These are phyloP conservation scores for Metschnikowia peoriensis DNA, from an alignment of 805 yeast species.

Conservation along the genomic window DNA sequence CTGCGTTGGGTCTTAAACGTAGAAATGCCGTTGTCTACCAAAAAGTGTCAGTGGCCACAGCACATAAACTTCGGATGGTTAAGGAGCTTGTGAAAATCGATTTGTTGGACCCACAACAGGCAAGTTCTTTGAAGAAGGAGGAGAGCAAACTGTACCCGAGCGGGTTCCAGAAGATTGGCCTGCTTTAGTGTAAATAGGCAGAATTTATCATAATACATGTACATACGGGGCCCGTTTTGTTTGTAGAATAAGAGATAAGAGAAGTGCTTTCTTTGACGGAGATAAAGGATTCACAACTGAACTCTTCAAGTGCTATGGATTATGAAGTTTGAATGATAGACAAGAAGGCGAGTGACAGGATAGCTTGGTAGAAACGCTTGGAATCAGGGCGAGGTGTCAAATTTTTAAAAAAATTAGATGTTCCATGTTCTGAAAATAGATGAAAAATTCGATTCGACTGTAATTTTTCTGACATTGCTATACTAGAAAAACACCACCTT, in stretches of 20 bases:
- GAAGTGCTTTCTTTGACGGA: too few relatives aligned
- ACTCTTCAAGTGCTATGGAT: too few relatives aligned
- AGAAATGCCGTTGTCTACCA: constrained; percentile 76
- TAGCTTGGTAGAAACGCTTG: too few relatives aligned
- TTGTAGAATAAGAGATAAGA: background rate
- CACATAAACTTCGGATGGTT: constrained; percentile 79
- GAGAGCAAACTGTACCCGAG: constrained; percentile 15
- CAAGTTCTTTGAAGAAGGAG: constrained; percentile 2
- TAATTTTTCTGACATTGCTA: too few relatives aligned
- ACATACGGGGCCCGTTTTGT: constrained; percentile 2
- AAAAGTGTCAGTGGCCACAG: constrained; percentile 69
- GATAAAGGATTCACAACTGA: too few relatives aligned
- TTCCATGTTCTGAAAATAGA: too few relatives aligned
- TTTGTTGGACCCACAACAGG: constrained; percentile 45
- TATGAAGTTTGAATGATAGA: too few relatives aligned
- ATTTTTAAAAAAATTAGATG: too few relatives aligned
- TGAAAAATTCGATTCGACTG: too few relatives aligned
- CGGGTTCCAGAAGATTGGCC: constrained; percentile 19
- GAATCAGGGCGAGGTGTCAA: too few relatives aligned
- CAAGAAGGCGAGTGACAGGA: too few relatives aligned
- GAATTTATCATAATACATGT: constrained; percentile 9
- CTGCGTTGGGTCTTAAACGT: constrained; percentile 69
- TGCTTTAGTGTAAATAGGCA: constrained; percentile 8
- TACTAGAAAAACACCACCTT: too few relatives aligned
- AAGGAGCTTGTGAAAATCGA: constrained; percentile 87